phyloP scores from a whole-genome alignment of 768 basidiomycete genomes.

The Tylopilus subfusipes region DNA sequence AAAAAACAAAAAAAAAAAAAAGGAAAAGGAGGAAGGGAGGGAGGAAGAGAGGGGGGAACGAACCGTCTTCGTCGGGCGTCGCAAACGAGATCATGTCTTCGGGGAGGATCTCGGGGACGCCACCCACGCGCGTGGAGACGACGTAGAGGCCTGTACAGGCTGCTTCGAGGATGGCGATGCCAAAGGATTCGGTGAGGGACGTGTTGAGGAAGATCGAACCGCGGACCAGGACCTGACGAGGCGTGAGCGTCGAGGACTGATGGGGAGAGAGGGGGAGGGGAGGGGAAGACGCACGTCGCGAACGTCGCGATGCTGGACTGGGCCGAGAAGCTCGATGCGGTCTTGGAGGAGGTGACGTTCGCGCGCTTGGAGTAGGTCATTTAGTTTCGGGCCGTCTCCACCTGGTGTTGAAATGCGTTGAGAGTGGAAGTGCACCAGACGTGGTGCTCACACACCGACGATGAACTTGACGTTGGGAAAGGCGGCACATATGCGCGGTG shows the following conservation, averaged over 20 bases:
- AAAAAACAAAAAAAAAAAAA: too few relatives aligned
- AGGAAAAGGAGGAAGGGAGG: too few relatives aligned
- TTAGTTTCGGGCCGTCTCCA: slow-evolving; percentile 93
- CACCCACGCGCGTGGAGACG: slow-evolving; percentile 91
- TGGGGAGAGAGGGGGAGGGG: neutral
- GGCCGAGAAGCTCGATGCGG: slow-evolving; percentile 84
- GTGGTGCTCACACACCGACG: slow-evolving; percentile 50
- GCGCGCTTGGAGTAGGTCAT: slow-evolving; percentile 92
- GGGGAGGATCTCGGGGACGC: slow-evolving; percentile 93
- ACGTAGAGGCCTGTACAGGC: slow-evolving; percentile 93
- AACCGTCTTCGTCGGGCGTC: slow-evolving; percentile 90
- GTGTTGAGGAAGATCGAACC: slow-evolving; percentile 95
- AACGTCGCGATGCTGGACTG: slow-evolving; percentile 80
- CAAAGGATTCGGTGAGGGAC: slow-evolving; percentile 93
- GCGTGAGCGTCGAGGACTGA: neutral
- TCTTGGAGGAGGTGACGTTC: slow-evolving; percentile 90
- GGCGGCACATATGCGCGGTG: slow-evolving; percentile 80
- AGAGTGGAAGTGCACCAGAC: neutral
- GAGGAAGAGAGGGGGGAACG: slow-evolving; percentile 18
- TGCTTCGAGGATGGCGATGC: slow-evolving; percentile 96
- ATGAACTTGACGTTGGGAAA: slow-evolving; percentile 89
- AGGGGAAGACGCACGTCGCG: slow-evolving; percentile 50
- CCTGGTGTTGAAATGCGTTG: slow-evolving; percentile 41
- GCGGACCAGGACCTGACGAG: slow-evolving; percentile 68
- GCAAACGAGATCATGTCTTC: slow-evolving; percentile 95